Evolutionary conservation across 805 yeast species (phyloP).

Genomic region (Candida morakotiae): DNA sequence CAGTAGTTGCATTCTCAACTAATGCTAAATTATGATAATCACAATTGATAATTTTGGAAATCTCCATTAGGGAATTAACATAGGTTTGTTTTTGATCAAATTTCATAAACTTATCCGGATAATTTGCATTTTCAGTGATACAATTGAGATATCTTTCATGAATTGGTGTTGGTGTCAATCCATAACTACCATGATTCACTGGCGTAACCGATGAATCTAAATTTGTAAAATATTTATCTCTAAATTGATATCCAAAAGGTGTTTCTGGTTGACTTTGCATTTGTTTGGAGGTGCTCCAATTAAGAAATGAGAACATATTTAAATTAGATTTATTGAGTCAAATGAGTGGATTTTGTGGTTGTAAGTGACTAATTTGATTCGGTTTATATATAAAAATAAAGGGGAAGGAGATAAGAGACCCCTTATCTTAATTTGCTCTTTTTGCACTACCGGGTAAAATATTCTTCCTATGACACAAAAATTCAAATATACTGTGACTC

Average conservation of each 20-base stretch:
- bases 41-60: constrained; percentile 39
- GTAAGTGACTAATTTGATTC: no score
- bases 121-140: constrained; percentile 20
- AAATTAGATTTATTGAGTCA: not conserved
- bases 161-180: constrained; percentile 50
- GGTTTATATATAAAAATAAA: no score
- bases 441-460: no score
- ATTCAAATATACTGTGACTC: no score
- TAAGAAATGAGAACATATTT: not conserved
- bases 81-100: constrained; percentile 12
- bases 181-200: constrained; percentile 66
- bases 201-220: constrained; percentile 38
- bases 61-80: constrained; percentile 32
- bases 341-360: not conserved
- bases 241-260: constrained; percentile 50
- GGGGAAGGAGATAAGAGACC: no score
- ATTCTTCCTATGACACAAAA: no score
- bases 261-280: constrained; percentile 2
- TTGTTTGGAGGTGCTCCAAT: not conserved
- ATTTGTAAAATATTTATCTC: constrained; percentile 42
- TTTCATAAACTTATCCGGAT: constrained; percentile 46
- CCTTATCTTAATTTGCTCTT: no score
- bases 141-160: constrained; percentile 29
- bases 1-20: constrained; percentile 58
- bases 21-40: constrained; percentile 48